Conservation (phyloP, 1,284 basidiomycete genomes). For the Boletellus deceptivus region DNA sequence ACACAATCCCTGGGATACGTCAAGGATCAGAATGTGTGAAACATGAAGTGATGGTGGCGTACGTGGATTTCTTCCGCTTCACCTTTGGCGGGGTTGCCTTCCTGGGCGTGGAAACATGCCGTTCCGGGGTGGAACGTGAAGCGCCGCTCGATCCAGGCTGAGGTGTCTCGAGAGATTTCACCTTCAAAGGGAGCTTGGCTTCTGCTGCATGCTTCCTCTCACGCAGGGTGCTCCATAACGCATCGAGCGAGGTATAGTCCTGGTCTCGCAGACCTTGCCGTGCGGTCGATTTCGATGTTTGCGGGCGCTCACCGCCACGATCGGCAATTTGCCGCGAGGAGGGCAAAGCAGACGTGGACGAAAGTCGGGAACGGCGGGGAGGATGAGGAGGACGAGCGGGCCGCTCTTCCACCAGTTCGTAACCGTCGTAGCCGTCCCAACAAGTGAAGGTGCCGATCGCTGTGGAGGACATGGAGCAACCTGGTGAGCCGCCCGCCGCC, state of each 20-base stretch:
- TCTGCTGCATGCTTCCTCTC: slow-evolving; percentile 60
- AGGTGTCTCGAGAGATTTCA: slow-evolving; percentile 57
- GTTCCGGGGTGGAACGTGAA: slow-evolving; percentile 28
- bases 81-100: slow-evolving; percentile 36
- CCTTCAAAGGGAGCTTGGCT: slow-evolving; percentile 62
- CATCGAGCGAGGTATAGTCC: slow-evolving; percentile 48
- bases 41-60: slow-evolving; percentile 25
- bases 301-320: slow-evolving; percentile 27
- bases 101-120: slow-evolving; percentile 19
- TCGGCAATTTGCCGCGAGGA: slow-evolving; percentile 18
- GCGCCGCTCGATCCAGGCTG: slow-evolving; percentile 23
- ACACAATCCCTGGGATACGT: slow-evolving; percentile 41
- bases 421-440: slow-evolving; percentile 39
- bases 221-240: slow-evolving; percentile 61
- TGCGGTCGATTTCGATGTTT: slow-evolving; percentile 36
- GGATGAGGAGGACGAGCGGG: slow-evolving; percentile 16
- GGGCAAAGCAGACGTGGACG: slow-evolving; percentile 17
- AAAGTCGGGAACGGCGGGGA: slow-evolving; percentile 23
- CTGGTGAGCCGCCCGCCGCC: slow-evolving; percentile 15
- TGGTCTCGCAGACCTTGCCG: slow-evolving; percentile 40
- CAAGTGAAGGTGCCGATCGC: slow-evolving; percentile 39
- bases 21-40: slow-evolving; percentile 12
- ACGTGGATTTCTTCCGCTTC: slow-evolving; percentile 60
- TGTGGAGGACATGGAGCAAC: slow-evolving; percentile 27
- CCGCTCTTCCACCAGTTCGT: slow-evolving; percentile 22